Evolutionary conservation across 2,329 filamentous ascomycete genomes (phyloP), one percentile per base, ranked within the genome.

Genomic region (Fusarium sp.): DNA sequence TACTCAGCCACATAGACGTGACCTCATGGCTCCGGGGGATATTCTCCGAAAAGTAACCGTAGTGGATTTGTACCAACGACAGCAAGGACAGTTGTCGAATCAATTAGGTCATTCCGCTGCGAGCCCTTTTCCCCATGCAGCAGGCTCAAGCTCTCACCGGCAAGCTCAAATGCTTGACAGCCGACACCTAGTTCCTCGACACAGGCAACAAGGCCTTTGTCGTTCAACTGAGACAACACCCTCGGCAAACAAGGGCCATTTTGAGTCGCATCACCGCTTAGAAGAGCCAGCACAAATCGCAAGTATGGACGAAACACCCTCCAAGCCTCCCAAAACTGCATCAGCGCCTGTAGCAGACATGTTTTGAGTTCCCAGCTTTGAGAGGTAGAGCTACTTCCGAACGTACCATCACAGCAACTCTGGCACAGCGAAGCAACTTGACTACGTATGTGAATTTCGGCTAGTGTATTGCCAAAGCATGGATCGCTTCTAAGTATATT

Each of bases 331-430:
- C 20, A 54, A 65, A 24, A 33, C 70, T 6, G 39, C 24, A 26
- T 60, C 71, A n/a, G 41, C 71, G 18, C 61, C 44, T 5, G 33
- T 57, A 16, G 51, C 66, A 13, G 58, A 54, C 35, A 64, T 77
- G 38, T 51, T 41, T 33, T 65, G 71, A 28, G 75, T 76, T 45
- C 70, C 70, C 9, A 56, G 59, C 38, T 79, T 75, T 45, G 33
- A 51, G 9, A 71, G 73, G 31, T 73, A 75, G 39, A 74, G 60
- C 51, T 79, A 78, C 20, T 60, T 78, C 26, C 65, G 75, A 39
- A 76, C 79, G 63, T 74, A 78, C 39, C 77, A 78, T 33, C 33
- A 56, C 41, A 61, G 73, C 31, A 54, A 53, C 41, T 56, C 16
- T 28, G 45, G 31, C 44, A 31, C 44, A 35, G 39, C 56, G 16